Evolutionary conservation across 2,329 filamentous ascomycete species (phyloP).

Genomic region (Epichloe typhina): DNA sequence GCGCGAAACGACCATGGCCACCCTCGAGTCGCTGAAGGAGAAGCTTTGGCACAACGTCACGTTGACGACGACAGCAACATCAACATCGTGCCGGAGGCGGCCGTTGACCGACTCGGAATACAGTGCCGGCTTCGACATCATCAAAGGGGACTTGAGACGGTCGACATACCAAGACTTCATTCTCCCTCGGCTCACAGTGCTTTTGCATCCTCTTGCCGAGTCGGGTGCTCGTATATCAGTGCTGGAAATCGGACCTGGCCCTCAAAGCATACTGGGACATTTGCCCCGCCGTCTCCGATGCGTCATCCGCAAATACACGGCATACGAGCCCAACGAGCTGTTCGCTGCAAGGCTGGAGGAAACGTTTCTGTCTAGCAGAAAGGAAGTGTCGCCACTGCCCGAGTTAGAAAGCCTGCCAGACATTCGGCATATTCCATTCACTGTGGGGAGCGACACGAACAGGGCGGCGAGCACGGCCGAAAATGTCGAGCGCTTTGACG

Average conservation of each 20-base stretch:
- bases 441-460: neutral
- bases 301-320: conserved; percentile 12
- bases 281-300: conserved; percentile 29
- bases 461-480: neutral
- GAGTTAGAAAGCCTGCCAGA: neutral
- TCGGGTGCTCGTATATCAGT: conserved; percentile 32
- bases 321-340: neutral
- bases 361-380: neutral
- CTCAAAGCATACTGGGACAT: conserved; percentile 36
- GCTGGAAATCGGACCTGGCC: conserved; percentile 47
- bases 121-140: conserved; percentile 30
- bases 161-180: neutral
- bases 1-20: neutral
- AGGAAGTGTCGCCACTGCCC: neutral
- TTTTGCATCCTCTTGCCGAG: conserved; percentile 21
- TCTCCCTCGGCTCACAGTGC: neutral
- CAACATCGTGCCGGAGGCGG: conserved; percentile 13
- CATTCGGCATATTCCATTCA: neutral
- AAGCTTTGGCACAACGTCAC: neutral
- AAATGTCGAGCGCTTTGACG: conserved; percentile 30
- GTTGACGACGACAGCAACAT: neutral
- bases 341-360: neutral
- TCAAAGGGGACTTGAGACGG: conserved; percentile 23
- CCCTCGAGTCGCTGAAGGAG: neutral
- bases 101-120: conserved; percentile 36